Percentiles rank a stretch among this genome's conserved stretches.
These are phyloP conservation scores for Ogataea siamensis DNA, from an alignment of 805 yeast species.

Conservation along the genomic window DNA sequence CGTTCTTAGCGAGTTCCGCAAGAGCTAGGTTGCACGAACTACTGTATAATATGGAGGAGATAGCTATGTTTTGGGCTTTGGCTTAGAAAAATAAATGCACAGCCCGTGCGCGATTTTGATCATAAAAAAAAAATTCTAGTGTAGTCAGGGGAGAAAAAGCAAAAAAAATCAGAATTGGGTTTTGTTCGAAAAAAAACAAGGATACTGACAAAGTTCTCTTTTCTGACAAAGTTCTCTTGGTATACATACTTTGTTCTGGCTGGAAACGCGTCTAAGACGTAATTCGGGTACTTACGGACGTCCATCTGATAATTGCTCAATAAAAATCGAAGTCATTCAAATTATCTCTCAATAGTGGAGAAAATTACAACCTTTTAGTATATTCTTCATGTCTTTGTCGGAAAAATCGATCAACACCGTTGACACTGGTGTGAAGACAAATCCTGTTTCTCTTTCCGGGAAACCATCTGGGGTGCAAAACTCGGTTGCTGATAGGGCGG, in stretches of 20 bases:
- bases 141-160: slow-evolving; percentile 4
- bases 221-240: not conserved
- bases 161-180: slow-evolving; percentile 8
- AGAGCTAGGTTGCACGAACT: slow-evolving; percentile 32
- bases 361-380: not conserved
- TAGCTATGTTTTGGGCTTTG: slow-evolving; percentile 6
- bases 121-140: slow-evolving; percentile 3
- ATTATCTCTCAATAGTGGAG: not conserved
- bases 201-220: not conserved
- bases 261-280: slow-evolving; percentile 2
- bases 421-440: slow-evolving; percentile 1
- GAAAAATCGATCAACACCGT: slow-evolving; percentile 22
- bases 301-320: not conserved
- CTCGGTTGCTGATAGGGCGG: not conserved
- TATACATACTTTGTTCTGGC: slow-evolving; percentile 1
- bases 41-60: slow-evolving; percentile 14
- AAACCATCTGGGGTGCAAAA: not conserved
- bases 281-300: not conserved
- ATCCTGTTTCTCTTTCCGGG: not conserved
- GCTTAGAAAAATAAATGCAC: slow-evolving; percentile 3
- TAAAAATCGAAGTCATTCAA: not conserved
- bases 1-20: slow-evolving; percentile 95
- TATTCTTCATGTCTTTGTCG: slow-evolving; percentile 17
- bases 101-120: slow-evolving; percentile 15
- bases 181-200: slow-evolving; percentile 7